Base-by-base conservation (phyloP, 225 moss, liverwort and hornwort species). In the Ulota crispa region DNA sequence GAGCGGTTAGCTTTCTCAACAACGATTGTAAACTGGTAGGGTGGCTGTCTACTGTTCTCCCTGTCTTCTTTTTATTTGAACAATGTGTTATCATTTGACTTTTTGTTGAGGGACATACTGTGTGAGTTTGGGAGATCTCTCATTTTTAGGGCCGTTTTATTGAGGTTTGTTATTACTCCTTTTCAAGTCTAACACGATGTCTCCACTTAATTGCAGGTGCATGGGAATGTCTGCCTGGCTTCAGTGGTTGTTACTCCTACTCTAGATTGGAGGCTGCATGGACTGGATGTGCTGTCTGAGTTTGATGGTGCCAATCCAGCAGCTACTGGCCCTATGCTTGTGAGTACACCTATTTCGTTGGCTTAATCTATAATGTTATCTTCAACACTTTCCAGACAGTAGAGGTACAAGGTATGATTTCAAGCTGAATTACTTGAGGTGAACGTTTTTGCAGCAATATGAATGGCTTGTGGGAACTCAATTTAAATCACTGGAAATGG, bases 1-100 rank as follows among this genome's bases (percentile, higher is more conserved):
- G 92, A 82, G 93, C 97, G 83, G 84, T 97, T 59, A 97, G 97
- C 88, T 97, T 97, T 87, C 93, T 97, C 61, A 97, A 97, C 78
- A 97, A 97, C 82, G 97, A 97, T 84, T 94, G 94, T 84, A 97
- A 97, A 88, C 89, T 97, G 86, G 97, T 97, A 93, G 64, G 78
- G 53, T 26, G 30, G 18, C 47, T 87, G 68, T 72, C 71, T 59
- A 68, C 39, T 57, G 55, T 28, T 74, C 42, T 75, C 65, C 28
- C 2, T 36, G 59, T 30, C n/a, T 42, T 77, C 59, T 32, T 64
- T 53, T 20, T 39, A 43, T 3, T 76, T 77, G 34, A 60, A 52
- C 18, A 8, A 20, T 10, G 10, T 77, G 31, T 73, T 39, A 36
- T 59, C 50, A 23, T 65, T 68, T 55, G 78, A 11, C 23, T 56